Evolutionary conservation across 2,329 filamentous ascomycete species (phyloP), one percentile per base, ranked within the genome.

Genomic region (Calonectria pseudoturangicola): DNA sequence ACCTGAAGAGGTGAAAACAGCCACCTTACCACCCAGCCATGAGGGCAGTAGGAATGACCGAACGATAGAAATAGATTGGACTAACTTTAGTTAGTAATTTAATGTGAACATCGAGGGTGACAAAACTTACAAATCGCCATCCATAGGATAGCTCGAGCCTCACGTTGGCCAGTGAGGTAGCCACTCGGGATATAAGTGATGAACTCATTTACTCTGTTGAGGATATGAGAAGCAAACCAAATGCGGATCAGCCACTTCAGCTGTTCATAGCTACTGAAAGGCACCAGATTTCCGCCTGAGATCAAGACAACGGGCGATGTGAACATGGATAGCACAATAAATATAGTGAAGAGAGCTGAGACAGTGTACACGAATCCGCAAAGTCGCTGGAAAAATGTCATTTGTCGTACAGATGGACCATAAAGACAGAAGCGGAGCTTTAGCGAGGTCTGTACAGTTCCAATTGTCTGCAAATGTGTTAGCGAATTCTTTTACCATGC

Each of bases 251-350:
- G 81, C 87, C 87, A 89, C 69, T 84, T 83, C 15, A 89, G 84
- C 78, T 89, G 86, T 9, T 82, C 81, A 47, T 84, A 77, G 65
- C 82, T 85, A 16, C 85, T 82, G 73, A 87, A 90, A 45, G 88
- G 87, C 45, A 90, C 87, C 0, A 90, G 83, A 15, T 85, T 84
- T 66, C 86, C 86, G 56, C 87, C 86, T 77, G 85, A 86, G 70
- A 88, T 79, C 5, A 90, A 84, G 45, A 90, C 87, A 67, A 90
- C 83, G 10, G 88, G 88, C 68, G 89, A 86, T 63, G 88, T 85
- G 71, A 88, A 87, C 48, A 89, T 83, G 13, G 87, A 86, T 41
- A 87, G 80, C 30, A 85, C 84, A n/a, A 88, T 80, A 66, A 88
- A 81, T 68, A 89, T 85, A 56, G 86, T 88, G 33, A 63, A 63